Conservation (phyloP, 2,329 filamentous ascomycete species). For the Paraphoma chrysanthemicola region DNA sequence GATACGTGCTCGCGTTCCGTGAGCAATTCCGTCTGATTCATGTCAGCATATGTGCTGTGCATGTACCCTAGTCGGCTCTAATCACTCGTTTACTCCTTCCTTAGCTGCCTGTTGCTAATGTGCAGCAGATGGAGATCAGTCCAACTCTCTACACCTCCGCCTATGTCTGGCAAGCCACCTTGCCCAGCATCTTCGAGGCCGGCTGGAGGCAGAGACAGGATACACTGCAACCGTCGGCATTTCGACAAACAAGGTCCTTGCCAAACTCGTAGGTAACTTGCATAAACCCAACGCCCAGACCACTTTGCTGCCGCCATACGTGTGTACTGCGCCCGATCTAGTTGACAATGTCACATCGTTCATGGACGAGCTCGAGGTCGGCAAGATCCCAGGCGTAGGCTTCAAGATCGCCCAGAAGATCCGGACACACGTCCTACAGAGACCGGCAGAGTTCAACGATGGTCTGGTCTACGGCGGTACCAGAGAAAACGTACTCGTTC, state of each 20-base stretch:
- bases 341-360: slow-evolving; percentile 68
- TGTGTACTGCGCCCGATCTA: slow-evolving; percentile 28
- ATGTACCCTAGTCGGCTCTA: no score
- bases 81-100: no score
- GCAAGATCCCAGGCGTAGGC: slow-evolving; percentile 85
- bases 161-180: slow-evolving; percentile 83
- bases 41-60: no score
- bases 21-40: no score
- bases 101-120: slow-evolving; percentile 18
- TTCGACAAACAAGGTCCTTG: slow-evolving; percentile 83
- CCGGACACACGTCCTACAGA: slow-evolving; percentile 65
- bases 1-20: no score
- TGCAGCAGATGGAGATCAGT: slow-evolving; percentile 18
- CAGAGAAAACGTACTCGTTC: slow-evolving; percentile 67
- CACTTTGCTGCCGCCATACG: slow-evolving; percentile 73
- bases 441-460: slow-evolving; percentile 51
- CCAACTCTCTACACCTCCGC: slow-evolving; percentile 59
- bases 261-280: slow-evolving; percentile 82
- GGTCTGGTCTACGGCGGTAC: slow-evolving; percentile 58
- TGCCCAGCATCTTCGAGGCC: slow-evolving; percentile 73
- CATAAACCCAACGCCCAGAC: slow-evolving; percentile 92
- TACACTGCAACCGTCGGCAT: slow-evolving; percentile 90
- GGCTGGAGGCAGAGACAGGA: slow-evolving; percentile 76
- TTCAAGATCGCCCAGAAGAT: slow-evolving; percentile 76
- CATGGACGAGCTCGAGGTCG: slow-evolving; percentile 76